Percentiles rank a stretch among this genome's conserved stretches.
Conservation (phyloP, 257 asterid genomes). For the Solanum okadae region DNA sequence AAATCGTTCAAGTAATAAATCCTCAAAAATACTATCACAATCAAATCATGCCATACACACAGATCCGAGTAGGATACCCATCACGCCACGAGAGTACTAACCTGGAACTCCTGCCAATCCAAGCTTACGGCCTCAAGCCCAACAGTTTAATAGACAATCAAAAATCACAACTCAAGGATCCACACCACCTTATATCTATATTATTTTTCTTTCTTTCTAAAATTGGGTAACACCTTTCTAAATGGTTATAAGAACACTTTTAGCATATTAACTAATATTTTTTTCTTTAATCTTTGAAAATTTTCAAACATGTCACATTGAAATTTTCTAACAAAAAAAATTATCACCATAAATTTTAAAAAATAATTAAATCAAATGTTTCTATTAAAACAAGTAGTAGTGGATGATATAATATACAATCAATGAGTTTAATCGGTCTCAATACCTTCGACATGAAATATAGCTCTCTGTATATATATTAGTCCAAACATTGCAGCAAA, state of each 20-base stretch:
- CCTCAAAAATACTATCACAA: too few relatives aligned
- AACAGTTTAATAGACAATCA: too few relatives aligned
- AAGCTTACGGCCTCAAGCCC: too few relatives aligned
- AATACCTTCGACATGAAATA: neutral
- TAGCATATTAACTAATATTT: neutral
- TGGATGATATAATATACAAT: neutral
- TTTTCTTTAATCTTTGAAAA: too few relatives aligned
- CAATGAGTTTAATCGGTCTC: neutral
- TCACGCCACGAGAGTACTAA: too few relatives aligned
- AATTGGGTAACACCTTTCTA: neutral
- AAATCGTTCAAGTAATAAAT: too few relatives aligned
- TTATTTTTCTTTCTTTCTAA: neutral
- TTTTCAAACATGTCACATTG: neutral
- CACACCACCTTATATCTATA: too few relatives aligned
- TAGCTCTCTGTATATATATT: too few relatives aligned
- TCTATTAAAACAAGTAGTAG: slow-evolving; percentile 5
- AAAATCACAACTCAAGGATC: too few relatives aligned
- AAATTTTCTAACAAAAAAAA: neutral
- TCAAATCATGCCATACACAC: too few relatives aligned
- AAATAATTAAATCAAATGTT: slow-evolving; percentile 2
- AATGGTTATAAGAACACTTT: neutral
- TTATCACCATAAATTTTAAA: neutral
- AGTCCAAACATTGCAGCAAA: neutral
- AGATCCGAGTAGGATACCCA: too few relatives aligned
- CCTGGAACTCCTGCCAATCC: too few relatives aligned